A percentile compares a stretch with the other conserved stretches of the same genome.
phyloP scores from a whole-genome alignment of 2,329 filamentous ascomycete species.

The Ophiostoma novo-ulmi region DNA sequence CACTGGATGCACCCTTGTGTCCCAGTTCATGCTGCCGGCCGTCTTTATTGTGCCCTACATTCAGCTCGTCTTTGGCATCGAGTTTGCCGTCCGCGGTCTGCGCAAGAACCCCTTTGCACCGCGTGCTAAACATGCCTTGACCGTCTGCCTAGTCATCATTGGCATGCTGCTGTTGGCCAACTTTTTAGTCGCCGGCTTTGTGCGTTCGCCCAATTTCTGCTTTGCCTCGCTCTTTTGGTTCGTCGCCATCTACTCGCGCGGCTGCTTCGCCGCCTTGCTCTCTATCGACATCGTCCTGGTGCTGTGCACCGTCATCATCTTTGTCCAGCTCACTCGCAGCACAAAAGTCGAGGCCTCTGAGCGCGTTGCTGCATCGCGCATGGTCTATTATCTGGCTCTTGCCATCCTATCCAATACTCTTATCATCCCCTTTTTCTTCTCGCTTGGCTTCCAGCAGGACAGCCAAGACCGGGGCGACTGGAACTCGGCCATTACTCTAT shows the following conservation, averaged over 20 bases:
- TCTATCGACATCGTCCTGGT: conserved; percentile 48
- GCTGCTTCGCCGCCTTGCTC: conserved; percentile 51
- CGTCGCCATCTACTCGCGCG: conserved; percentile 54
- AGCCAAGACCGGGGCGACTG: conserved; percentile 29
- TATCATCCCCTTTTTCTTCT: conserved; percentile 60
- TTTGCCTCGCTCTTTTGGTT: conserved; percentile 66
- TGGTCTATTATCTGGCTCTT: conserved; percentile 62
- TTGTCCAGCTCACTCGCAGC: conserved; percentile 51
- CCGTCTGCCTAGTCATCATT: conserved; percentile 51
- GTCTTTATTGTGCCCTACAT: conserved; percentile 63
- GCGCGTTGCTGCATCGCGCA: conserved; percentile 59
- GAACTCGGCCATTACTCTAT: conserved; percentile 44
- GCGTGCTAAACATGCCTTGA: conserved; percentile 55
- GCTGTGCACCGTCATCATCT: conserved; percentile 49
- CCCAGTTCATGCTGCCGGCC: conserved; percentile 57
- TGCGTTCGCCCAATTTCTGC: conserved; percentile 55
- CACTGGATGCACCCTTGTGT: conserved; percentile 48
- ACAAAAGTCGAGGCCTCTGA: conserved; percentile 53
- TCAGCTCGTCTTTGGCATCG: conserved; percentile 60
- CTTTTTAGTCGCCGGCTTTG: conserved; percentile 54
- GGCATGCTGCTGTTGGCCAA: conserved; percentile 49
- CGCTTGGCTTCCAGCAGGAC: conserved; percentile 44
- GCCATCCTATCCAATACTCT: conserved; percentile 53
- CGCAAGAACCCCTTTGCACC: conserved; percentile 51
- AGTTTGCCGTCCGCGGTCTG: conserved; percentile 55